Base-by-base conservation (phyloP, 495 filamentous ascomycete genomes). In the Lophium mytilinum region DNA sequence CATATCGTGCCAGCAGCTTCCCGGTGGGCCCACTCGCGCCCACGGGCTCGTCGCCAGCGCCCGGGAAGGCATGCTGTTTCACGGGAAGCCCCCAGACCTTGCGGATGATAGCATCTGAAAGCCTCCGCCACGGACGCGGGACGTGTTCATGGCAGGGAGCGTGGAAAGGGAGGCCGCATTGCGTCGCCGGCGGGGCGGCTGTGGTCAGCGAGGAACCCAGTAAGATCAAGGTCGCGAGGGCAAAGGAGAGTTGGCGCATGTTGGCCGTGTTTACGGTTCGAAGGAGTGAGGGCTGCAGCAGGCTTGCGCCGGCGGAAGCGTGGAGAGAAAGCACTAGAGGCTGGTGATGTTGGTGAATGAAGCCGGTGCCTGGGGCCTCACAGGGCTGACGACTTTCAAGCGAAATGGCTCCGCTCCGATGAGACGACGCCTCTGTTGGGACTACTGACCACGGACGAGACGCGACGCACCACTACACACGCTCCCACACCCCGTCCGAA, bases 51-150 rank as follows among this genome's bases (percentile, higher is more conserved):
- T 48, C 35, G 21, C 33, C 53, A 19, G n/a, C 34, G 10, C 34
- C 11, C 49, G 48, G 24, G 53, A 64, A 39, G 34, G 24, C 45
- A 56, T 54, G 58, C 35, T 62, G 53, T 50, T 55, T 56, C 53
- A 59, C 50, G 48, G 72, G 78, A 15, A 71, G 71, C 0, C 82
- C 78, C 74, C 89, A 88, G 54, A 90, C 71, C 35, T 74, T 73
- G 53, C 84, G 77, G 51, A 88, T 80, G 33, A 83, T 70, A 60
- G 76, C 78, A 63, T 90, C 83, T 55, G 86, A 82, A 21, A 88
- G 60, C 61, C 80, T 78, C 50, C 74, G 82, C 71, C 76, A 67
- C 35, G 57, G 62, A 41, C 42, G 55, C 37, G 19, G 56, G 50
- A 45, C 21, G 55, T 24, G 47, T 53, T 37, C 41, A 15, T 3